Percentiles rank a stretch among this genome's conserved stretches.
These are phyloP conservation scores for Penicillium dipodomyicola DNA, from an alignment of 495 filamentous ascomycete genomes.

Conservation along the genomic window DNA sequence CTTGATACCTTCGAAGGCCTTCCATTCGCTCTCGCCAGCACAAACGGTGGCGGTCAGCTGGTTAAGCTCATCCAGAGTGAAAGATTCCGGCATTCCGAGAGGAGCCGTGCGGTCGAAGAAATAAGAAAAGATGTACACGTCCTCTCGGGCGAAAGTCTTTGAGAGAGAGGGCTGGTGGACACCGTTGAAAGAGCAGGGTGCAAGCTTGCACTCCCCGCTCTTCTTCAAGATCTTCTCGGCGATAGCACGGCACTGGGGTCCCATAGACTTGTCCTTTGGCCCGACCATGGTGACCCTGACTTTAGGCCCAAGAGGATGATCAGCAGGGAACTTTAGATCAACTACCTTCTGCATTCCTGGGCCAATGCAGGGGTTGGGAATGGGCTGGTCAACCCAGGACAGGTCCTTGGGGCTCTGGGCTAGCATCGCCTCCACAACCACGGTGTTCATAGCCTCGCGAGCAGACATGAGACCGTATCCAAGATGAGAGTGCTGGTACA, in stretches of 20 bases:
- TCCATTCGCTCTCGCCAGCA: conserved; percentile 73
- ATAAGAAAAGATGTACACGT: conserved; percentile 95
- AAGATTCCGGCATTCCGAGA: conserved; percentile 93
- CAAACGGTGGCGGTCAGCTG: conserved; percentile 84
- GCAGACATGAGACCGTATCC: conserved; percentile 96
- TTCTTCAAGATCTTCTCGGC: conserved; percentile 91
- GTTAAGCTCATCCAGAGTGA: conserved; percentile 82
- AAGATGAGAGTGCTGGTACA: conserved; percentile 99
- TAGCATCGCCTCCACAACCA: conserved; percentile 61
- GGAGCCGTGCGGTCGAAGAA: conserved; percentile 92
- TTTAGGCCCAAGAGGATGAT: conserved; percentile 57
- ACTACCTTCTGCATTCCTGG: conserved; percentile 70
- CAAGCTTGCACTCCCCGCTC: conserved; percentile 72
- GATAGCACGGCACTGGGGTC: conserved; percentile 84
- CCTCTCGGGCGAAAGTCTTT: conserved; percentile 89
- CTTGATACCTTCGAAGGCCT: conserved; percentile 63
- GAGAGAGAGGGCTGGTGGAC: conserved; percentile 89
- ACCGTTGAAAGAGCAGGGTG: conserved; percentile 96
- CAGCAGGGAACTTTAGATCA: conserved; percentile 60
- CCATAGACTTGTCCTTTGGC: conserved; percentile 62
- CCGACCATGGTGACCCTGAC: conserved; percentile 83
- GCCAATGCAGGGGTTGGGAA: conserved; percentile 86
- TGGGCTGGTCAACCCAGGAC: conserved; percentile 59
- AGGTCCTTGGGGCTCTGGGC: conserved; percentile 46
- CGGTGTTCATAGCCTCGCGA: conserved; percentile 76